phyloP scores from a whole-genome alignment of 441 rosid species.

The Cnidoscolus chayamansa region DNA sequence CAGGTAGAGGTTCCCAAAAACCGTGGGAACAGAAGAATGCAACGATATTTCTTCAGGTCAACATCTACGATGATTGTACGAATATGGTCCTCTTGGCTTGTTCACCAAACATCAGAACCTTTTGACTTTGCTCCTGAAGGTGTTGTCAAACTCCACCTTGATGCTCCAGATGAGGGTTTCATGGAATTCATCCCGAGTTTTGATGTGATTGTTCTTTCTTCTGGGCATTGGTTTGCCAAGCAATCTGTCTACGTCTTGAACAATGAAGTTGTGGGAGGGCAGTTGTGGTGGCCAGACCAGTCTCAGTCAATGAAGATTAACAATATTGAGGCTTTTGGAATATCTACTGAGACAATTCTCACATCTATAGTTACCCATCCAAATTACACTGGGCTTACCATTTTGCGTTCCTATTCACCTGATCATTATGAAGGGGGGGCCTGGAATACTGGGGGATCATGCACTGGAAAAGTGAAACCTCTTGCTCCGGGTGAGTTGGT shows the following conservation, averaged over 20 bases:
- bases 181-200: slow-evolving; percentile 66
- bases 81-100: slow-evolving; percentile 98
- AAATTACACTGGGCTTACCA: slow-evolving; percentile 72
- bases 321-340: slow-evolving; percentile 76
- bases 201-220: slow-evolving; percentile 79
- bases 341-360: slow-evolving; percentile 77
- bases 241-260: slow-evolving; percentile 80
- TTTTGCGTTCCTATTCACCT: slow-evolving; percentile 77
- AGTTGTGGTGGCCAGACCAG: slow-evolving; percentile 84
- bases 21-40: slow-evolving; percentile 83
- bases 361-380: slow-evolving; percentile 61
- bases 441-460: slow-evolving; percentile 95
- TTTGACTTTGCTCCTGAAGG: slow-evolving; percentile 70
- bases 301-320: slow-evolving; percentile 67
- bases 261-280: slow-evolving; percentile 85
- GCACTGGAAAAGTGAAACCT: slow-evolving; percentile 80
- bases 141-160: slow-evolving; percentile 75
- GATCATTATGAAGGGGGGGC: slow-evolving; percentile 95
- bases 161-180: slow-evolving; percentile 63
- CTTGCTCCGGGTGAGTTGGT: slow-evolving; percentile 52
- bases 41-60: slow-evolving; percentile 70
- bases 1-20: slow-evolving; percentile 91
- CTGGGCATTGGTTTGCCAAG: slow-evolving; percentile 98
- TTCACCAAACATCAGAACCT: slow-evolving; percentile 53
- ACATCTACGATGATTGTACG: slow-evolving; percentile 70